phyloP scores from a whole-genome alignment of 2,329 filamentous ascomycete species.

The Epichloe aotearoae region DNA sequence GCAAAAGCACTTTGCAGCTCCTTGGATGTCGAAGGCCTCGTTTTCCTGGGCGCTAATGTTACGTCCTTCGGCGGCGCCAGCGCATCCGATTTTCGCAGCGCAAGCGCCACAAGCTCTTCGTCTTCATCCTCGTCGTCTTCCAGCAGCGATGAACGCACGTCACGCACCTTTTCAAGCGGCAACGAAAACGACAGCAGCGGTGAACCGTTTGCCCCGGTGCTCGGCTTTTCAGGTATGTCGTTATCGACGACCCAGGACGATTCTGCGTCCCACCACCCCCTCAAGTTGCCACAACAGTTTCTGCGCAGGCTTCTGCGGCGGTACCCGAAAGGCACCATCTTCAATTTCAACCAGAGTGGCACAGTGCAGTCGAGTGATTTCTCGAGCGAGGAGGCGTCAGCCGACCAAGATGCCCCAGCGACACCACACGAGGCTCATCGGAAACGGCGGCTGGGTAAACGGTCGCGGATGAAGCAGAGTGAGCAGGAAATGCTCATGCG shows the following conservation, averaged over 20 bases:
- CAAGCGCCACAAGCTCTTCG: slow-evolving; percentile 15
- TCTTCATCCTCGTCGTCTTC: slow-evolving; percentile 2
- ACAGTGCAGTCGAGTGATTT: slow-evolving; percentile 19
- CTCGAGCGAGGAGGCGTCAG: slow-evolving; percentile 11
- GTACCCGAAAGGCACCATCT: slow-evolving; percentile 33
- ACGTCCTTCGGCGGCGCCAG: slow-evolving; percentile 1
- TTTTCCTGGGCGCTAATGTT: slow-evolving; percentile 1
- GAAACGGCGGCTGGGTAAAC: neutral
- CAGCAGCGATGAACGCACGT: slow-evolving; percentile 12
- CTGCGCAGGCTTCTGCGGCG: slow-evolving; percentile 27
- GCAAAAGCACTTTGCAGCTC: slow-evolving; percentile 1
- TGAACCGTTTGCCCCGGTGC: slow-evolving; percentile 10
- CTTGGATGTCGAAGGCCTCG: neutral
- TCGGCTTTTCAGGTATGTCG: slow-evolving; percentile 23
- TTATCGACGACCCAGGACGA: slow-evolving; percentile 20
- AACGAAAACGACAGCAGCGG: slow-evolving; percentile 2
- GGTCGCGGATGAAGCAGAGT: slow-evolving; percentile 6
- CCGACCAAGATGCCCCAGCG: neutral
- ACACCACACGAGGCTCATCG: neutral
- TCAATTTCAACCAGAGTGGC: slow-evolving; percentile 28
- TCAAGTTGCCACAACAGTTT: slow-evolving; percentile 23
- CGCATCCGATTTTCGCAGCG: slow-evolving; percentile 7
- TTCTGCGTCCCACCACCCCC: slow-evolving; percentile 6
- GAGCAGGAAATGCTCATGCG: slow-evolving; percentile 16
- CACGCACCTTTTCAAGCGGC: neutral